Percentiles rank a stretch among this genome's conserved stretches.
Conservation (phyloP, 805 yeast species). For the Saccharomycopsis sp. region DNA sequence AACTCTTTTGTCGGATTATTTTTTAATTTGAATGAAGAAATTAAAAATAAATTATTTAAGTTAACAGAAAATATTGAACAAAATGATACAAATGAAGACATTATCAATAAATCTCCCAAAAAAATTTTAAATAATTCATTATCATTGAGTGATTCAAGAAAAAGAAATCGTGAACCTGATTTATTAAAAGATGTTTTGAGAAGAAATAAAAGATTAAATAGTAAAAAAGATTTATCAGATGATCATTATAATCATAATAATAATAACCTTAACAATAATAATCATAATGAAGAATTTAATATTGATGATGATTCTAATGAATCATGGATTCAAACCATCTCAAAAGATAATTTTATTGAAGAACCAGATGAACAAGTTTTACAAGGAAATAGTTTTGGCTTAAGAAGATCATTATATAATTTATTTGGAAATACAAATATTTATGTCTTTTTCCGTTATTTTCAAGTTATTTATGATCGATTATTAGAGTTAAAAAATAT, state of each 20-base stretch:
- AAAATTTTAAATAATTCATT: background rate
- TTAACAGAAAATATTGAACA: constrained; percentile 13
- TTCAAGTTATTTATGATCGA: constrained; percentile 58
- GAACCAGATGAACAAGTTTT: constrained; percentile 20
- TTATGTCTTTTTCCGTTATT: constrained; percentile 64
- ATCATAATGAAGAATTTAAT: constrained; percentile 6
- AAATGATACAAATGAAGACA: constrained; percentile 18
- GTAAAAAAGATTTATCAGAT: background rate
- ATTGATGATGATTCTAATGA: constrained; percentile 30
- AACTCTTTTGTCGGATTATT: constrained; percentile 51
- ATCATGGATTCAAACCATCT: constrained; percentile 36
- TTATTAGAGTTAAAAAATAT: constrained; percentile 51
- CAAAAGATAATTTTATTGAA: constrained; percentile 23
- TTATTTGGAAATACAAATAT: constrained; percentile 67
- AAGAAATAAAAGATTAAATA: constrained; percentile 27
- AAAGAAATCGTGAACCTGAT: constrained; percentile 36
- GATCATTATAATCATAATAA: background rate
- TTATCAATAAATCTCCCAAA: background rate
- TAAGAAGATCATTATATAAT: constrained; percentile 33
- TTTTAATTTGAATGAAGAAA: constrained; percentile 34
- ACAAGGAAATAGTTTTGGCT: constrained; percentile 20
- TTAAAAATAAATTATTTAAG: constrained; percentile 4
- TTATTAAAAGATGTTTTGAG: constrained; percentile 41
- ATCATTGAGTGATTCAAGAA: constrained; percentile 21
- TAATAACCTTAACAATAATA: background rate